These are phyloP conservation scores for Tylopilus intermedius DNA, from an alignment of 768 basidiomycete species.

Conservation along the genomic window DNA sequence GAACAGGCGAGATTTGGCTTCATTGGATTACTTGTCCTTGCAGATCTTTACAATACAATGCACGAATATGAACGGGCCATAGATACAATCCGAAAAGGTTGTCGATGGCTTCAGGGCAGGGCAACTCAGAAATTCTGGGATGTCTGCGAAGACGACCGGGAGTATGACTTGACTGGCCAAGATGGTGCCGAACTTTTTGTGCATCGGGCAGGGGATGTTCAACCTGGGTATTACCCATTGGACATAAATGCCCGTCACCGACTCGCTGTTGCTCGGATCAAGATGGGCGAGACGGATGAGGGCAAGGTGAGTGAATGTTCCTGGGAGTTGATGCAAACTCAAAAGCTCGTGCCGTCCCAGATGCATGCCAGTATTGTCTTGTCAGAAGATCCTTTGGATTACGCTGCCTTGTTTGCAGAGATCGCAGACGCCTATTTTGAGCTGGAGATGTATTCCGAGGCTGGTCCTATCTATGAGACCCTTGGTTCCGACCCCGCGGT, in stretches of 20 bases:
- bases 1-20: slow-evolving; percentile 20
- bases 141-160: slow-evolving; percentile 77
- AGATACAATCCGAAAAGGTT: slow-evolving; percentile 65
- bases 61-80: slow-evolving; percentile 66
- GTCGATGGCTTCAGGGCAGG: slow-evolving; percentile 89
- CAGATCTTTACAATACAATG: slow-evolving; percentile 75
- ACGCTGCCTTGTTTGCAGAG: slow-evolving; percentile 73
- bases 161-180: slow-evolving; percentile 67
- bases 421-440: slow-evolving; percentile 79
- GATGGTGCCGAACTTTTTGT: slow-evolving; percentile 30
- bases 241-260: slow-evolving; percentile 59
- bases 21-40: slow-evolving; percentile 74
- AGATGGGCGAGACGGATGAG: slow-evolving; percentile 73
- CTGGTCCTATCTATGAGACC: slow-evolving; percentile 73
- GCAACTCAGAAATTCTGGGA: slow-evolving; percentile 75
- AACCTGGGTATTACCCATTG: slow-evolving; percentile 42
- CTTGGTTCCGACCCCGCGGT: slow-evolving; percentile 74
- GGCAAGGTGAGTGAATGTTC: slow-evolving; percentile 55
- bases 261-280: slow-evolving; percentile 76
- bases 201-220: slow-evolving; percentile 43
- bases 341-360: slow-evolving; percentile 34
- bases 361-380: slow-evolving; percentile 73
- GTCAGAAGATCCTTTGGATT: slow-evolving; percentile 66
- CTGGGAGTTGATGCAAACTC: neutral
- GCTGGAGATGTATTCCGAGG: slow-evolving; percentile 69